Evolutionary conservation across 169 alveolate genomes (phyloP).

Genomic region (Plasmodium gallinaceum): DNA sequence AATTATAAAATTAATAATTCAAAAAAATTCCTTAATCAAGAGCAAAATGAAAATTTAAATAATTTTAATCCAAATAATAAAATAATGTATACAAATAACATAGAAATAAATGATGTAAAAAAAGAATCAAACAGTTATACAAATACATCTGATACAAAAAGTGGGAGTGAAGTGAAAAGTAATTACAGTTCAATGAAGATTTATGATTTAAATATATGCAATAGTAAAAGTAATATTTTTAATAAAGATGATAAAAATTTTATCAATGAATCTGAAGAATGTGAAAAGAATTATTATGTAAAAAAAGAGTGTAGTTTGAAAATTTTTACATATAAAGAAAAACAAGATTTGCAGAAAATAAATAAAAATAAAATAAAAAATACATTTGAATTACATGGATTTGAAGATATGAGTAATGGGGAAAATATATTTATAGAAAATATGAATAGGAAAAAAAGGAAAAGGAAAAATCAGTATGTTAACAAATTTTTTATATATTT

Average conservation of each 20-base stretch:
- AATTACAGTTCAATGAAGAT: neutral
- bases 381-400: neutral
- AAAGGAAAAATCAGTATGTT: neutral
- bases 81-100: neutral
- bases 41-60: too few relatives aligned
- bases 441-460: neutral
- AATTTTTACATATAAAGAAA: neutral
- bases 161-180: neutral
- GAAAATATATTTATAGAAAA: neutral
- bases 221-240: neutral
- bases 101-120: neutral
- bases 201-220: neutral
- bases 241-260: neutral
- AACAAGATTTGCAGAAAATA: neutral
- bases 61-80: too few relatives aligned
- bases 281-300: neutral
- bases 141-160: neutral
- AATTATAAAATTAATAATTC: too few relatives aligned
- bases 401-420: neutral
- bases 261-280: neutral
- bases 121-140: neutral
- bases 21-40: too few relatives aligned
- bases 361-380: neutral
- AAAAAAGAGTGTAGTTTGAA: neutral
- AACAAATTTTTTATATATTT: slow-evolving; percentile 1